Percentiles rank a stretch among this genome's conserved stretches.
Conservation (phyloP, 768 basidiomycete species). For the Sarcomyxa edulis region DNA sequence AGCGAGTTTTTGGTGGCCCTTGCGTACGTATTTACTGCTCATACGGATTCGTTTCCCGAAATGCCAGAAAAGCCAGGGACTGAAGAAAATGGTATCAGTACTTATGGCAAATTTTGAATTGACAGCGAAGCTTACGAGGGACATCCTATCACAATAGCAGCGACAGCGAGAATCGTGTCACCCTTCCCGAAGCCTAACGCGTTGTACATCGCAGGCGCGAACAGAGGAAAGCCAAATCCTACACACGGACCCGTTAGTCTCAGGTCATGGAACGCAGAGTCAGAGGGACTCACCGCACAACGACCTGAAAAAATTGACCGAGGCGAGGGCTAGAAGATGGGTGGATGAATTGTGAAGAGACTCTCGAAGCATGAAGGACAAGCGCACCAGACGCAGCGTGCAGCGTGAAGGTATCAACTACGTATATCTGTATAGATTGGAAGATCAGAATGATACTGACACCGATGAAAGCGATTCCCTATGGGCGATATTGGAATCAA, state of each 20-base stretch:
- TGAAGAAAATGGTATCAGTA: constrained; percentile 10
- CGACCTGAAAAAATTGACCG: not conserved
- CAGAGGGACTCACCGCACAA: constrained; percentile 47
- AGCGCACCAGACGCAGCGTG: constrained; percentile 60
- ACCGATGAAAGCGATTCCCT: constrained; percentile 57
- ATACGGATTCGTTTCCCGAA: constrained; percentile 38
- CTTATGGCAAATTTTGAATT: too few relatives aligned
- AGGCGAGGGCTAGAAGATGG: not conserved
- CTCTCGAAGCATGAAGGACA: too few relatives aligned
- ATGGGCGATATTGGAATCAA: not conserved
- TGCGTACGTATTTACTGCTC: constrained; percentile 36
- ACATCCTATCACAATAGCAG: constrained; percentile 54
- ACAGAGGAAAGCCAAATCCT: constrained; percentile 77
- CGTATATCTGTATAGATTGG: constrained; percentile 59
- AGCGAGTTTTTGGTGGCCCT: too few relatives aligned
- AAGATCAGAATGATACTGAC: constrained; percentile 56
- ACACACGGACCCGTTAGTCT: too few relatives aligned
- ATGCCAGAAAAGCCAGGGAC: constrained; percentile 28
- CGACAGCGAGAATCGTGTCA: constrained; percentile 54
- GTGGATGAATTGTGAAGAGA: not conserved
- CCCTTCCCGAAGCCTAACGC: constrained; percentile 67
- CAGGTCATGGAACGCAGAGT: constrained; percentile 52
- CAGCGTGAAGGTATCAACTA: constrained; percentile 61
- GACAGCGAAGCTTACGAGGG: constrained; percentile 49
- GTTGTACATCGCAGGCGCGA: constrained; percentile 65